Evolutionary conservation across 2,329 filamentous ascomycete genomes (phyloP).

Genomic region (Colletotrichum euphorbiae): DNA sequence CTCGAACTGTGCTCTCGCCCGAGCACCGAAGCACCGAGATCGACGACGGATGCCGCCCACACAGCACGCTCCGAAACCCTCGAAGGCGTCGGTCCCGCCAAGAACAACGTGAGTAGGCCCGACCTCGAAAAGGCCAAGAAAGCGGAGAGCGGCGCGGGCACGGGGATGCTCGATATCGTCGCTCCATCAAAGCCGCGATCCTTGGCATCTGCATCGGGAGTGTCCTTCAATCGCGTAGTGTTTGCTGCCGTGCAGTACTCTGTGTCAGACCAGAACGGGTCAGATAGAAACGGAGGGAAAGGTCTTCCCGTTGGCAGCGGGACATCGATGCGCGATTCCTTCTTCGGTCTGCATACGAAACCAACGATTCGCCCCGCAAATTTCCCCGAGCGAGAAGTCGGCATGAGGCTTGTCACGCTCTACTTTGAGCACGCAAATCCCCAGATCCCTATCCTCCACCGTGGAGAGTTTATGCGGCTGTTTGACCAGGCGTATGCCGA

Average conservation of each 20-base stretch:
- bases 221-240: constrained; percentile 93
- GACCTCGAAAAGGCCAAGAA: constrained; percentile 49
- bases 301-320: constrained; percentile 64
- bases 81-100: constrained; percentile 47
- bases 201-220: constrained; percentile 86
- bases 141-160: constrained; percentile 44
- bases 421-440: constrained; percentile 98
- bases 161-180: constrained; percentile 79
- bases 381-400: constrained; percentile 84
- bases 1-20: constrained; percentile 73
- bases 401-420: constrained; percentile 77
- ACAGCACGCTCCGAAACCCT: constrained; percentile 50
- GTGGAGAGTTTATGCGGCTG: constrained; percentile 88
- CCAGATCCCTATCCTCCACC: constrained; percentile 92
- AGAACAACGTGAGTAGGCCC: constrained; percentile 51
- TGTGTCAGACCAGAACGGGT: constrained; percentile 71
- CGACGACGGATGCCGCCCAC: constrained; percentile 49
- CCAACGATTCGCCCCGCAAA: constrained; percentile 86
- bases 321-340: constrained; percentile 92
- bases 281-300: constrained; percentile 50
- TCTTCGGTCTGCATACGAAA: constrained; percentile 95
- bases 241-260: constrained; percentile 90
- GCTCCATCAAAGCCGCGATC: constrained; percentile 83
- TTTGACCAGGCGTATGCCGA: constrained; percentile 84
- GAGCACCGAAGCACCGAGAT: constrained; percentile 51